Evolutionary conservation across 139 green algal species (phyloP).

Genomic region (Coelastrella sp.): DNA sequence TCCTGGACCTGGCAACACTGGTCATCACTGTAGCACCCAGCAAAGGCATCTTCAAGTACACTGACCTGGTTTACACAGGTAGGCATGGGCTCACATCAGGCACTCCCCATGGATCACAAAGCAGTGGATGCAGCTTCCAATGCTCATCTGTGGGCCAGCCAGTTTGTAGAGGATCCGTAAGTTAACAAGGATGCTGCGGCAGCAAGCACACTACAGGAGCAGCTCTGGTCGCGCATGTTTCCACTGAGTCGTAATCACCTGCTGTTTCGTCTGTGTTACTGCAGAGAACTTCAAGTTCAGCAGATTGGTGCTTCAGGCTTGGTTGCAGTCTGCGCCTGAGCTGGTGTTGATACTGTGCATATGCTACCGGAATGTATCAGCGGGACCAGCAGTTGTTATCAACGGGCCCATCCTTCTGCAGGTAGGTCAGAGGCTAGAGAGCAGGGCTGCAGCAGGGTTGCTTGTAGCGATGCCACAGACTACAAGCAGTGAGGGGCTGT

Average conservation of each 20-base stretch:
- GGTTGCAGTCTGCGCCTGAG: conserved; percentile 46
- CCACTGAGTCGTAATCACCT: not conserved
- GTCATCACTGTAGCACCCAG: conserved; percentile 39
- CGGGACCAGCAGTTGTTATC: conserved; percentile 25
- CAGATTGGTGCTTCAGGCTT: conserved; percentile 42
- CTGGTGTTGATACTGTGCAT: conserved; percentile 28
- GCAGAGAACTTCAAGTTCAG: conserved; percentile 51
- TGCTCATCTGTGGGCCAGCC: not conserved
- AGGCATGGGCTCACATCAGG: too few relatives aligned
- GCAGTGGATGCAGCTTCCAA: not conserved
- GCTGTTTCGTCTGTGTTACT: not conserved
- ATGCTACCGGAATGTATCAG: not conserved
- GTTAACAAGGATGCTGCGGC: too few relatives aligned
- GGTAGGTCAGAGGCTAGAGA: not conserved
- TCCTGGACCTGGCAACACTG: conserved; percentile 49
- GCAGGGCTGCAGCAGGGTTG: not conserved
- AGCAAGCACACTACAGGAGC: too few relatives aligned
- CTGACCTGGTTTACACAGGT: conserved; percentile 49
- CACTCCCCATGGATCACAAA: not conserved
- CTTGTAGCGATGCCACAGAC: too few relatives aligned
- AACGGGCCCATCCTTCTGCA: conserved; percentile 31
- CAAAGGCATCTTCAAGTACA: conserved; percentile 48
- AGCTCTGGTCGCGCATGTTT: not conserved
- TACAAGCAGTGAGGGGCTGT: too few relatives aligned
- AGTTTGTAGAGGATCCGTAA: too few relatives aligned